Evolutionary conservation across 2,329 filamentous ascomycete species (phyloP), one percentile per base, ranked within the genome.

Genomic region (Trichoderma pleuroti): DNA sequence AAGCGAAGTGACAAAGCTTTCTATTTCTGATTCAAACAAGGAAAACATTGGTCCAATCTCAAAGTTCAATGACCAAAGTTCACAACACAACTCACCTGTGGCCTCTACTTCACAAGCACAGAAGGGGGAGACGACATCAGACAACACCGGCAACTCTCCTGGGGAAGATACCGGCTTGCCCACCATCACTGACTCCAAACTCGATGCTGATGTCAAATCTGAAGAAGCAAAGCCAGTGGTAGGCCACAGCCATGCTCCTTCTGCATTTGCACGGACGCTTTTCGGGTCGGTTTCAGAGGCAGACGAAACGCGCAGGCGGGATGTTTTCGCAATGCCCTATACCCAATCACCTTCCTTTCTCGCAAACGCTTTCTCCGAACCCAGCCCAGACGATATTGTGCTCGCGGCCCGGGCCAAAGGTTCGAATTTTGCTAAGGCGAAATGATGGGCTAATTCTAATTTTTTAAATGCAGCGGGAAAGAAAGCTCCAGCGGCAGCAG

Each of bases 301-400:
- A 59, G 72, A 72, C 61, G 76, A 76, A 70, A 68, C 71, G 73
- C 77, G 75, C 34, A 78, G 74, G 70, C 77, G 76, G 49, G 76
- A 80, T 72, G 68, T 80, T 66, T 82, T 79, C 75, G 77, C 81
- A 54, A 81, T 88, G 76, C 86, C 86, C 65, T 88, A 88, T 72
- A 81, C 84, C 75, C 81, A 81, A 16, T 84, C 84, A 52, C 81
- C 85, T 34, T 81, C 82, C 70, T 85, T 85, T 79, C 78, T 84
- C 81, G 78, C 85, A 77, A 84, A 89, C 77, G 88, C 90, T 71
- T 98, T 98, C 83, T 85, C 91, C 85, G 89, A 90, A 79, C 94
- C 95, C 69, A 98, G 94, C 82, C 94, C 94, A 75, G 94, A 98
- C 83, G 94, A 98, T 80, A 83, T 96, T 77, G 92, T 98, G 76